Base-by-base conservation (phyloP, 805 yeast genomes). In the Clavispora asparagi region DNA sequence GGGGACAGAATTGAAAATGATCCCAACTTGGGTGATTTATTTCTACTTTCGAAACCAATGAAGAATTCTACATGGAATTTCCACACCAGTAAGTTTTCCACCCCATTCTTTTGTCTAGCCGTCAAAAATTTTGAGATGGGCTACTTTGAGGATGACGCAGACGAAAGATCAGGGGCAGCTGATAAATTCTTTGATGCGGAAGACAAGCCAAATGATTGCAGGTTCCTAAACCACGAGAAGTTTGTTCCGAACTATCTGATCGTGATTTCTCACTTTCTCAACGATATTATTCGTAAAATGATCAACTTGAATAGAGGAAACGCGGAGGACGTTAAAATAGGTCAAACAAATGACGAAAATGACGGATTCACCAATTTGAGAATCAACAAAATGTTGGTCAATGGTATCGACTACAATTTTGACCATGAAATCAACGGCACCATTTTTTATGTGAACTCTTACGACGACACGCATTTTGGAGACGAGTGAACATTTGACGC, bases 351-450 rank as follows among this genome's bases (percentile, higher is more conserved):
- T 23, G 60, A 59, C 40, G 56, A 65, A 39, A 67, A 66, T 45
- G 76, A 71, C 40, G 75, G 74, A 13, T 66, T 59, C 43, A 64
- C 60, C 16, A 50, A 46, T n/a, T 48, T 62, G 38, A 55, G 55
- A 17, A 50, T 66, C 36, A 54, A 50, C 30, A 63, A 58, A 46
- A 52, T 67, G 48, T 46, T 59, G 29, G 39, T 70, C n/a, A 66
- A 62, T 42, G 74, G 74, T 8, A 52, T 70, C 16, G 57, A 58
- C 46, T 70, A 64, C 49, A 55, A 48, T 25, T 58, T 70, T 27
- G 73, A 67, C 48, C 59, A 60, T 40, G 76, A 71, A 48, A 43
- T 59, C 35, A 71, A 71, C 47, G 76, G 76, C 7, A 71, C 75
- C 13, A 65, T 65, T 39, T 70, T 56, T 48, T 66, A 58, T 41